Conservation (phyloP, 768 basidiomycete species). For the Tylopilus felleus region DNA sequence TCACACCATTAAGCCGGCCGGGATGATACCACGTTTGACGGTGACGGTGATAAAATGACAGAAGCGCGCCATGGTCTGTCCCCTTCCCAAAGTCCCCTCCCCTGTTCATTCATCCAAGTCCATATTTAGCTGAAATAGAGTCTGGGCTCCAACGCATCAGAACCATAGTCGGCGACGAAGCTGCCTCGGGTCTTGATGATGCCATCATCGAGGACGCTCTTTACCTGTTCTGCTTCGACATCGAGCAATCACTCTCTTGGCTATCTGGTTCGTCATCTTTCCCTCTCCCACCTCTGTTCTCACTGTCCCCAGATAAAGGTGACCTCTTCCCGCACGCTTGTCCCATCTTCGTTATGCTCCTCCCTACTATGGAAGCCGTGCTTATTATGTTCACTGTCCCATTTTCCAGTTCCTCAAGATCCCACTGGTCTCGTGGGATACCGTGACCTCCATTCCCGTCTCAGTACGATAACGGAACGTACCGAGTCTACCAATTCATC, state of each 20-base stretch:
- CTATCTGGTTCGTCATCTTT: constrained; percentile 55
- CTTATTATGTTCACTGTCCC: constrained; percentile 21
- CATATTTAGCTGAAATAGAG: constrained; percentile 56
- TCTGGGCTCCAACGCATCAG: constrained; percentile 68
- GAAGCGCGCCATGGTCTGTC: constrained; percentile 41
- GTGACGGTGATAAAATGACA: constrained; percentile 79
- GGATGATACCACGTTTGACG: constrained; percentile 72
- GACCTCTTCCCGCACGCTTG: not conserved
- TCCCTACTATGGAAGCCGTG: constrained; percentile 32
- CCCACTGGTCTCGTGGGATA: constrained; percentile 22
- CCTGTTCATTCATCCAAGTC: constrained; percentile 6
- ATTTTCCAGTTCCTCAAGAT: constrained; percentile 17
- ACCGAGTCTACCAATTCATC: constrained; percentile 64
- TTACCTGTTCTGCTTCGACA: constrained; percentile 88
- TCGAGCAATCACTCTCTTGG: constrained; percentile 72
- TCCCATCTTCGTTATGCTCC: not conserved
- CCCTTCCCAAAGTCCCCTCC: not conserved
- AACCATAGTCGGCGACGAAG: constrained; percentile 61
- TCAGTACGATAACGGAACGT: constrained; percentile 65
- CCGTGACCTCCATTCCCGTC: constrained; percentile 28
- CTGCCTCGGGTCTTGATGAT: constrained; percentile 67
- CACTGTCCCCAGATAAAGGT: constrained; percentile 39
- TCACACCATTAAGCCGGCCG: constrained; percentile 63
- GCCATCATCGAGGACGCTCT: constrained; percentile 70
- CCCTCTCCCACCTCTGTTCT: not conserved